Evolutionary conservation across 768 basidiomycete species (phyloP), one percentile per base, ranked within the genome.

Genomic region (Leccinellum rugosiceps): DNA sequence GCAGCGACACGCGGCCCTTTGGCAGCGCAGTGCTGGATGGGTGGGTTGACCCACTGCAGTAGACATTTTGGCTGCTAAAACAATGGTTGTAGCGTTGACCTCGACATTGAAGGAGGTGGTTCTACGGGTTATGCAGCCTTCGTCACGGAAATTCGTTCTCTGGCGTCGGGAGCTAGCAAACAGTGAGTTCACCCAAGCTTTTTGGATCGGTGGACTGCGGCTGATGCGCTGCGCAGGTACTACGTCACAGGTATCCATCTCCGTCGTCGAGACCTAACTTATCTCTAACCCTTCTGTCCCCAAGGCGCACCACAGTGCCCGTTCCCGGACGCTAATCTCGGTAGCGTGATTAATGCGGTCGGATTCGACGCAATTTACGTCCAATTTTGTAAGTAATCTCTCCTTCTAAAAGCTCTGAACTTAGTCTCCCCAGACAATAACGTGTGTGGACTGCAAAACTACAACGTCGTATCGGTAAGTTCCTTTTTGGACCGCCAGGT

Each of bases 351-450:
- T 54, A 82, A 87, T 63, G 63, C 76, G 1, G 87, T 82, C 11
- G 77, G 68, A 5, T 90, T 90, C 60, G 88, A 90, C 71, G 86
- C 86, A 2, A 73, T 90, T 58, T 89, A 87, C 65, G 86, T 89
- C 34, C 88, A 88, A 67, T 86, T 89, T 68, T 83, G 81, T 59
- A 32, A 56, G 58, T 38, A 30, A 34, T 26, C 30, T 19, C 23
- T 45, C 50, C 25, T 51, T 54, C 28, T 26, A 19, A 4, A 41
- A 43, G 8, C 14, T 17, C 55, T 21, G 6, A 6, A 21, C 41
- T 41, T 45, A 26, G 55, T 23, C 25, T 30, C 13, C 41, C 14
- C 28, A 78, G 78, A 80, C 59, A 76, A 81, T 63, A 79, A 80
- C 62, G 60, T 56, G 3, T 79, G 79, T 51, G 76, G 75, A 13